phyloP scores from a whole-genome alignment of 176 grass and related monocot genomes.

The Zea mays region Zm-B73-REFERENCE-NAM-5.0 NC_050100.1:12867001-12867500 shows the following conservation, averaged over 20 bases:
- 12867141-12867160: slow-evolving; percentile 60
- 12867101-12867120: slow-evolving; percentile 66
- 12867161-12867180: slow-evolving; percentile 78
- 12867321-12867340: slow-evolving; percentile 40
- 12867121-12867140: slow-evolving; percentile 41
- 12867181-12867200: slow-evolving; percentile 68
- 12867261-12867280: slow-evolving; percentile 80
- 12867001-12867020: slow-evolving; percentile 71
- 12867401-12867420: slow-evolving; percentile 54
- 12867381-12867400: slow-evolving; percentile 2
- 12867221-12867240: slow-evolving; percentile 70
- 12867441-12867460: slow-evolving; percentile 58
- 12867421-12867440: slow-evolving; percentile 60
- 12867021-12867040: slow-evolving; percentile 92
- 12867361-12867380: background rate
- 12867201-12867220: slow-evolving; percentile 73
- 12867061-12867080: slow-evolving; percentile 93
- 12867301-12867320: slow-evolving; percentile 60
- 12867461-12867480: slow-evolving; percentile 85
- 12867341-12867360: slow-evolving; percentile 6
- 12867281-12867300: slow-evolving; percentile 92
- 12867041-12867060: slow-evolving; percentile 83
- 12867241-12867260: slow-evolving; percentile 56
- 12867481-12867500: slow-evolving; percentile 58
- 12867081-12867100: slow-evolving; percentile 34